Evolutionary conservation across 768 basidiomycete genomes (phyloP).

Genomic region (Melanogaster broomeanus): DNA sequence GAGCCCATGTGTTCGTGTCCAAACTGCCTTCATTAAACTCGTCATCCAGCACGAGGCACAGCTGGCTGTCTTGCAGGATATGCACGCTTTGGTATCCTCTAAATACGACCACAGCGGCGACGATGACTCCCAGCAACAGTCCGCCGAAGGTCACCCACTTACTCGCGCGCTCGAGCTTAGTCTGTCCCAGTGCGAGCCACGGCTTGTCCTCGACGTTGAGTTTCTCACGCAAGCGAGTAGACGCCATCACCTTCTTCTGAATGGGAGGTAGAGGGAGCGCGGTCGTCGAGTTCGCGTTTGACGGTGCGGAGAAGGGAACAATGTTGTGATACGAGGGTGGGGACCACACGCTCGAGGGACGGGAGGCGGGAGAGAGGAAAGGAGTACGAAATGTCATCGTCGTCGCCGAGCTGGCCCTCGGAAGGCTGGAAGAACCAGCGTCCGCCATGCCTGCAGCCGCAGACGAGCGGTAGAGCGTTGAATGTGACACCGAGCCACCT

Average conservation of each 20-base stretch:
- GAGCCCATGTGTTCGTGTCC: constrained; percentile 46
- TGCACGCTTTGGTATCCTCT: constrained; percentile 43
- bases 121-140: constrained; percentile 42
- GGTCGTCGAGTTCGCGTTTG: constrained; percentile 27
- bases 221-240: constrained; percentile 53
- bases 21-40: constrained; percentile 43
- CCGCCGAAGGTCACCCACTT: constrained; percentile 50
- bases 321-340: constrained; percentile 47
- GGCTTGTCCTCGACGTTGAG: constrained; percentile 50
- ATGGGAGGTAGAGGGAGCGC: constrained; percentile 45
- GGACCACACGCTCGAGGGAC: constrained; percentile 64
- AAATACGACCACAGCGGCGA: constrained; percentile 47
- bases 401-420: constrained; percentile 43
- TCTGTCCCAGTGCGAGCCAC: constrained; percentile 42
- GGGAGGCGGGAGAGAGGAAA: constrained; percentile 69
- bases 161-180: constrained; percentile 32
- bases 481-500: constrained; percentile 21
- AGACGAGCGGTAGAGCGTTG: constrained; percentile 32
- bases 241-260: constrained; percentile 36
- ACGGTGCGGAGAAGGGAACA: constrained; percentile 26
- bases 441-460: constrained; percentile 24
- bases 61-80: constrained; percentile 34
- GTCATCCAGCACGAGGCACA: constrained; percentile 51
- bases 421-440: constrained; percentile 23
- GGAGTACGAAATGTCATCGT: constrained; percentile 59